These are phyloP conservation scores for Botrytis cinerea DNA, from an alignment of 2,329 filamentous ascomycete genomes.

Conservation along the genomic window DNA sequence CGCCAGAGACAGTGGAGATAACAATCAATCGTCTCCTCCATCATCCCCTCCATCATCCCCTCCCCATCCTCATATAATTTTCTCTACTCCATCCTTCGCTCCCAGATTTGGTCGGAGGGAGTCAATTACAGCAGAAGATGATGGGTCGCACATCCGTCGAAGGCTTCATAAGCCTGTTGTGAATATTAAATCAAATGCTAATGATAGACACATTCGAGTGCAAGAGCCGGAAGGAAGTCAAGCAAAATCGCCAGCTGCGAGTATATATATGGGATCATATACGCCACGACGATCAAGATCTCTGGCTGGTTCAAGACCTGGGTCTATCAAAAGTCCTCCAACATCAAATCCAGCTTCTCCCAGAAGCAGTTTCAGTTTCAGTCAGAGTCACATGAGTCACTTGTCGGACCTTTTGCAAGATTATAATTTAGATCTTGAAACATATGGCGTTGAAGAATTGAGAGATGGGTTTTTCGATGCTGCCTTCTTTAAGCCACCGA, in stretches of 20 bases:
- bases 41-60: slow-evolving; percentile 19
- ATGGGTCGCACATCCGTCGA: slow-evolving; percentile 29
- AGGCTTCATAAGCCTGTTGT: slow-evolving; percentile 23
- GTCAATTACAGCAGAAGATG: slow-evolving; percentile 23
- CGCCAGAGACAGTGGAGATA: slow-evolving; percentile 26
- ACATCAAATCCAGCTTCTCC: slow-evolving; percentile 37
- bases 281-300: slow-evolving; percentile 35
- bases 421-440: slow-evolving; percentile 44
- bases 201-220: slow-evolving; percentile 37
- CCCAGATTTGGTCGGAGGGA: slow-evolving; percentile 4
- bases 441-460: slow-evolving; percentile 47
- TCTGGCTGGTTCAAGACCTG: slow-evolving; percentile 25
- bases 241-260: slow-evolving; percentile 32
- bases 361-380: slow-evolving; percentile 34
- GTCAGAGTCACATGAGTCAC: slow-evolving; percentile 34
- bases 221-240: slow-evolving; percentile 31
- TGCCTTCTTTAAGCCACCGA: slow-evolving; percentile 46
- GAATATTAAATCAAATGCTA: slow-evolving; percentile 24
- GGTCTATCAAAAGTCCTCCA: slow-evolving; percentile 28
- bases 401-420: slow-evolving; percentile 41
- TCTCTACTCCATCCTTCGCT: slow-evolving; percentile 27
- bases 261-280: slow-evolving; percentile 43
- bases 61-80: slow-evolving; percentile 31
- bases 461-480: slow-evolving; percentile 50
- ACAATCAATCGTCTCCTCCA: slow-evolving; percentile 7